A percentile compares a stretch with the other conserved stretches of the same genome.
Conservation (phyloP, 192 early-diverging fungal genomes). For the Podochytrium sp. region DNA sequence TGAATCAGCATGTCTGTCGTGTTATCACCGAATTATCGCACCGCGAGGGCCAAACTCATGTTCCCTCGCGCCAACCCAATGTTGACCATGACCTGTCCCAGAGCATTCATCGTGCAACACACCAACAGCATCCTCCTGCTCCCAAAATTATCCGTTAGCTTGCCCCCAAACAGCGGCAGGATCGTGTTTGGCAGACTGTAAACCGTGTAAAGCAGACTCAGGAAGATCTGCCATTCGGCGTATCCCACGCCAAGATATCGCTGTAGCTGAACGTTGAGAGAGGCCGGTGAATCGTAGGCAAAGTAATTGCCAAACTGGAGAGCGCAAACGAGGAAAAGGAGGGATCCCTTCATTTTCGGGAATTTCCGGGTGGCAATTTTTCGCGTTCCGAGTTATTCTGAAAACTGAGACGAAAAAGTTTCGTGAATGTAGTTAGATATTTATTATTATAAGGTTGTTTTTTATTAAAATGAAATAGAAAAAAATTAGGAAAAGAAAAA, state of each 20-base stretch:
- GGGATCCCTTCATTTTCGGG: not conserved
- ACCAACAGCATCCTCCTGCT: conserved; percentile 49
- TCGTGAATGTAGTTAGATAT: too few relatives aligned
- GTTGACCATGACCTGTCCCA: conserved; percentile 42
- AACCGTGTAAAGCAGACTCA: conserved; percentile 59
- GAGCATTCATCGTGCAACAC: conserved; percentile 29
- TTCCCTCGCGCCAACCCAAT: conserved; percentile 26
- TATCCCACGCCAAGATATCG: not conserved
- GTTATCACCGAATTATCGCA: not conserved
- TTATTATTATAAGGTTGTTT: too few relatives aligned
- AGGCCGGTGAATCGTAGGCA: conserved; percentile 21
- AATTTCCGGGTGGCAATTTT: too few relatives aligned
- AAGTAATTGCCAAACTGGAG: conserved; percentile 18
- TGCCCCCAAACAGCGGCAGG: conserved; percentile 61
- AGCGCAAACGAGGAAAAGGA: not conserved
- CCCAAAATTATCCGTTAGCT: conserved; percentile 56
- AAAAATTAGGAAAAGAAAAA: too few relatives aligned
- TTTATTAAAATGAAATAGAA: too few relatives aligned
- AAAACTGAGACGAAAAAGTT: too few relatives aligned
- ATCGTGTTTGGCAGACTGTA: conserved; percentile 70
- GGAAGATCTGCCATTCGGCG: conserved; percentile 46
- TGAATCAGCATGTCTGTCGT: not conserved
- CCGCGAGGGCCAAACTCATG: not conserved
- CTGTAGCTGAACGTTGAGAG: conserved; percentile 19
- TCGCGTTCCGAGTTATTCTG: too few relatives aligned